Conservation (phyloP, 768 basidiomycete genomes). For the Inosperma sp. region DNA sequence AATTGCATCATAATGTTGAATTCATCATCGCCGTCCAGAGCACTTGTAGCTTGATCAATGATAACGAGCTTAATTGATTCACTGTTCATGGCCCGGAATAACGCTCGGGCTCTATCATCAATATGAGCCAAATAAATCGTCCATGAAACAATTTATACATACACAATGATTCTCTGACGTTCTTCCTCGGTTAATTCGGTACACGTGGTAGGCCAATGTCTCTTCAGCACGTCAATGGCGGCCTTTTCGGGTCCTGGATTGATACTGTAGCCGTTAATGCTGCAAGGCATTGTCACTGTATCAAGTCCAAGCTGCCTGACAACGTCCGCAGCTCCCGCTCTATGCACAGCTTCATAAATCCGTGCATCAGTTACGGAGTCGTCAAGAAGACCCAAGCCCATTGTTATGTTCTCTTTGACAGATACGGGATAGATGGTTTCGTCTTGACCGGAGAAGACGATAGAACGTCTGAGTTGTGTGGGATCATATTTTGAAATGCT, state of each 20-base stretch:
- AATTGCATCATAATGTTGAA: not conserved
- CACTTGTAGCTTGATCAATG: not conserved
- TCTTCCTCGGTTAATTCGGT: conserved; percentile 33
- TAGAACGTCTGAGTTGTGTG: conserved; percentile 32
- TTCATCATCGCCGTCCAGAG: not conserved
- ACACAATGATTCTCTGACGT: not conserved
- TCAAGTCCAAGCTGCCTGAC: conserved; percentile 33
- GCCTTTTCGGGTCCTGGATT: conserved; percentile 20
- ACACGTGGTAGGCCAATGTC: conserved; percentile 16
- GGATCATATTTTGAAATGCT: conserved; percentile 31
- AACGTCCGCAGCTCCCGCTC: conserved; percentile 33
- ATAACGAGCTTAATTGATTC: not conserved
- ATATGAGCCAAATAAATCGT: not conserved
- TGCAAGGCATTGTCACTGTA: conserved; percentile 31
- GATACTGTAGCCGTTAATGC: conserved; percentile 28
- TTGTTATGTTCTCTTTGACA: conserved; percentile 29
- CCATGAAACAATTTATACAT: not conserved
- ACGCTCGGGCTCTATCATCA: not conserved
- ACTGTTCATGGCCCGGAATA: not conserved
- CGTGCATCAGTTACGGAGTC: conserved; percentile 8
- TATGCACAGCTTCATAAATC: conserved; percentile 23
- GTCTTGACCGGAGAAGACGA: conserved; percentile 41
- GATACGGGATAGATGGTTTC: conserved; percentile 34
- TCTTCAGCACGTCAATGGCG: conserved; percentile 28
- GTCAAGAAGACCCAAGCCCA: conserved; percentile 20